A percentile compares a stretch with the other conserved stretches of the same genome.
These are phyloP conservation scores for Solanum pennellii DNA, from an alignment of 257 asterid species.

Conservation along the genomic window DNA sequence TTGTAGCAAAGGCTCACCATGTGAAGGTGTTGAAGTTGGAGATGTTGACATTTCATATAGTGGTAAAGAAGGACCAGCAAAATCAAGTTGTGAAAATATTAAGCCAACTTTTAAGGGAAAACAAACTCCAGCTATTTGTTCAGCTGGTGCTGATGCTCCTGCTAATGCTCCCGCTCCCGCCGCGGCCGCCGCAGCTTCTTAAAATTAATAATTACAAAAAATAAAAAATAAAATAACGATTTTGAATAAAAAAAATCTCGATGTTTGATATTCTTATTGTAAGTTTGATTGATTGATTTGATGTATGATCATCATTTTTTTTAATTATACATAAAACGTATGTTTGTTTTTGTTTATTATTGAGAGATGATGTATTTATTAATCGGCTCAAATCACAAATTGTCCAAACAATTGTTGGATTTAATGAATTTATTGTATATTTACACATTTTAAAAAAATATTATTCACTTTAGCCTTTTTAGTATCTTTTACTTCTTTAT, in stretches of 20 bases:
- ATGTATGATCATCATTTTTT: neutral
- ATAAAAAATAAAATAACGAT: neutral
- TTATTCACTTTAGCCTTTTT: neutral
- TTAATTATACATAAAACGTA: neutral
- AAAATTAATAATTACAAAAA: neutral
- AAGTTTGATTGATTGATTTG: neutral
- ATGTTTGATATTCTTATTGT: neutral
- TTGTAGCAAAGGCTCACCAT: constrained; percentile 19
- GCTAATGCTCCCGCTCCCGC: neutral
- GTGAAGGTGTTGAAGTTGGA: constrained; percentile 15
- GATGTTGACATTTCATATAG: constrained; percentile 13
- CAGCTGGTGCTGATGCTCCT: neutral
- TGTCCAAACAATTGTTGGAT: neutral
- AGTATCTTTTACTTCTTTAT: too few relatives aligned
- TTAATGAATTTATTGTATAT: neutral
- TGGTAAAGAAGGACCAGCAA: constrained; percentile 16
- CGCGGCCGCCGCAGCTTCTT: neutral
- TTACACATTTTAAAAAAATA: too few relatives aligned
- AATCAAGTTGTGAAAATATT: constrained; percentile 21
- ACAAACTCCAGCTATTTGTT: constrained; percentile 9
- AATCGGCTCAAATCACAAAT: neutral
- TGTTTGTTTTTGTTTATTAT: neutral
- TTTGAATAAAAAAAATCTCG: neutral
- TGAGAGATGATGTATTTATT: neutral
- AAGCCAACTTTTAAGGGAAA: constrained; percentile 12